Evolutionary conservation across 306 rosid genomes (phyloP).

Genomic region (Pterocarpus santalinus): DNA sequence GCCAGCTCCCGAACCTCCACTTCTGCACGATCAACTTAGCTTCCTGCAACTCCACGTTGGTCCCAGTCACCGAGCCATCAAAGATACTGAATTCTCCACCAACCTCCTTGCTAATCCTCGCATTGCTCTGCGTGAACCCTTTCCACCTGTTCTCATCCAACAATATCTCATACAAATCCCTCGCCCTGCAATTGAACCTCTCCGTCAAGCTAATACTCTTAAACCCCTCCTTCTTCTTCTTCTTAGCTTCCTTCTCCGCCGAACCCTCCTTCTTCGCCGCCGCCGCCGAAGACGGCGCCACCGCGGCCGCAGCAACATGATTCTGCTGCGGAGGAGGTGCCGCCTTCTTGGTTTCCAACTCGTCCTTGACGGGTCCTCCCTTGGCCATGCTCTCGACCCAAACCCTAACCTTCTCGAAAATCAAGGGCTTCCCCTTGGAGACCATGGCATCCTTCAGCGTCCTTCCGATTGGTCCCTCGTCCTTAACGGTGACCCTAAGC

Average conservation of each 20-base stretch:
- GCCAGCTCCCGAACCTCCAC: constrained; percentile 97
- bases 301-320: background rate
- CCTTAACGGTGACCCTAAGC: constrained; percentile 73
- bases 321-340: constrained; percentile 34
- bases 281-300: background rate
- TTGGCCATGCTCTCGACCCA: constrained; percentile 83
- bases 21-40: constrained; percentile 83
- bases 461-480: constrained; percentile 80
- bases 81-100: constrained; percentile 88
- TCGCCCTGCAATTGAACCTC: constrained; percentile 89
- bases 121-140: constrained; percentile 93
- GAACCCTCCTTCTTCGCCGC: constrained; percentile 33
- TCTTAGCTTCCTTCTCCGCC: constrained; percentile 49
- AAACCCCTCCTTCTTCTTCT: constrained; percentile 60
- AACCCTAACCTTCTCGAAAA: constrained; percentile 80
- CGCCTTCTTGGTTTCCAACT: constrained; percentile 68
- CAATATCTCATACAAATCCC: constrained; percentile 81
- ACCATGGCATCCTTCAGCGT: constrained; percentile 86
- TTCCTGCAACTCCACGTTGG: constrained; percentile 81
- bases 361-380: constrained; percentile 95
- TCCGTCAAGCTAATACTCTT: constrained; percentile 82
- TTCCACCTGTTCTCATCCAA: constrained; percentile 99
- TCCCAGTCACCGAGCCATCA: constrained; percentile 91
- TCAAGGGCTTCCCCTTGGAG: constrained; percentile 73
- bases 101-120: constrained; percentile 87